A percentile compares a stretch with the other conserved stretches of the same genome.
Conservation (phyloP, 2,329 filamentous ascomycete genomes). For the Aureobasidium namibiae region DNA sequence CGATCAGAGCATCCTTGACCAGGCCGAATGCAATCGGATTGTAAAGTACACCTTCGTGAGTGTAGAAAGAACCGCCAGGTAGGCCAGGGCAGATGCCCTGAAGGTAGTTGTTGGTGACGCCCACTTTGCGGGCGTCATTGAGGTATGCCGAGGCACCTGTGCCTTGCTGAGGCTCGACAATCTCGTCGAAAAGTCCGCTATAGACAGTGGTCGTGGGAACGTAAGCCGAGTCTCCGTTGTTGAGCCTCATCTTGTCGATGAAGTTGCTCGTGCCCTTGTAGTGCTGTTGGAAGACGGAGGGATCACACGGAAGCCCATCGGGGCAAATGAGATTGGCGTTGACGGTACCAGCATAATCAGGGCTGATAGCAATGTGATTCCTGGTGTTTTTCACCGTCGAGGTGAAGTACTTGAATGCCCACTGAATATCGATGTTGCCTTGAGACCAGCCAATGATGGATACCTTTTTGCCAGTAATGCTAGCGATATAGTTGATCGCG, state of each 20-base stretch:
- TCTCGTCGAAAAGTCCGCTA: conserved; percentile 40
- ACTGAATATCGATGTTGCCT: conserved; percentile 47
- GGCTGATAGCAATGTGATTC: conserved; percentile 46
- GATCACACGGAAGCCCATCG: conserved; percentile 26
- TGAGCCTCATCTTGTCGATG: conserved; percentile 33
- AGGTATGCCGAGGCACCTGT: conserved; percentile 39
- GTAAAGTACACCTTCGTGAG: conserved; percentile 44
- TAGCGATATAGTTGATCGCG: conserved; percentile 48
- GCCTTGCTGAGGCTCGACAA: conserved; percentile 45
- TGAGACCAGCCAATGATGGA: conserved; percentile 48
- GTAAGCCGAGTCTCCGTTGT: conserved; percentile 44
- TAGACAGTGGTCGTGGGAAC: conserved; percentile 49
- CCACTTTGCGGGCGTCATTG: conserved; percentile 35
- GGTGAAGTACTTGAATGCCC: conserved; percentile 52
- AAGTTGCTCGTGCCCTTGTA: conserved; percentile 33
- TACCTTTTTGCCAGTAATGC: conserved; percentile 33
- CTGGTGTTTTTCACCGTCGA: conserved; percentile 37
- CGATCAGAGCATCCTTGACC: conserved; percentile 40
- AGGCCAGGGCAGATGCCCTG: conserved; percentile 35
- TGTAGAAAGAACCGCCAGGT: conserved; percentile 39
- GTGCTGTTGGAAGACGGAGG: conserved; percentile 41
- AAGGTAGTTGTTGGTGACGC: conserved; percentile 44
- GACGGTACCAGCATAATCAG: conserved; percentile 46
- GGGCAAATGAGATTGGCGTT: conserved; percentile 29
- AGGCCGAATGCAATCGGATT: conserved; percentile 40